Base-by-base conservation (phyloP, 2,329 filamentous ascomycete genomes). In the Verticillium longisporum region DNA sequence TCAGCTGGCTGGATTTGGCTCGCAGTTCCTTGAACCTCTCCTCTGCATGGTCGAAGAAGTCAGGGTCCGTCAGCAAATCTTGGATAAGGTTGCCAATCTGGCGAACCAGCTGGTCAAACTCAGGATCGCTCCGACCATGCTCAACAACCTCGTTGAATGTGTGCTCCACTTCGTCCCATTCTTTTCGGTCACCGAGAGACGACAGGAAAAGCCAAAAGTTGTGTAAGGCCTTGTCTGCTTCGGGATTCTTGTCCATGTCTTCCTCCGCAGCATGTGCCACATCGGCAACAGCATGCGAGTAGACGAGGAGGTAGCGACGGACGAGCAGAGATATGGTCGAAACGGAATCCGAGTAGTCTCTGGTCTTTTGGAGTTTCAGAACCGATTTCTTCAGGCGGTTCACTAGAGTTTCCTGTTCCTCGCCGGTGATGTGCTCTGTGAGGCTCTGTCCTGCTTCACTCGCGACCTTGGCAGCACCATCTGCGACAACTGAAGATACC, bases 321-420 rank as follows among this genome's bases (percentile, higher is more conserved):
- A 97, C 81, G 5, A 98, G 80, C 7, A 87, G 75, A 0, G 90
- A 85, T 36, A 98, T 74, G 0, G 88, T 92, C 1, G 90, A 92
- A 0, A 97, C 92, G 0, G 93, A 97, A 56, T 93, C 87, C 0
- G 89, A 87, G 72, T 98, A 98, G 71, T 97, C 92, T 7, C 83
- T 85, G 58, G 90, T 86, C 68, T 91, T 83, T 7, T 90, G 83
- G 14, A 98, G 81, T 50, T 89, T 90, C 14, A 84, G 67, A 3
- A 98, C 86, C 0, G 89, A 87, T 68, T 89, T 81, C 73, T 93
- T 94, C 57, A 98, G 77, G 6, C 93, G 87, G 66, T 87, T 82
- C 6, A 94, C 69, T 61, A 98, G 75, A 0, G 90, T 87, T 50
- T 91, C 83, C 61, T 86, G 87, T 69, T 96, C 88, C 4, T 89